Conservation (phyloP, 2,329 filamentous ascomycete genomes). For the Fusarium acutatum region DNA sequence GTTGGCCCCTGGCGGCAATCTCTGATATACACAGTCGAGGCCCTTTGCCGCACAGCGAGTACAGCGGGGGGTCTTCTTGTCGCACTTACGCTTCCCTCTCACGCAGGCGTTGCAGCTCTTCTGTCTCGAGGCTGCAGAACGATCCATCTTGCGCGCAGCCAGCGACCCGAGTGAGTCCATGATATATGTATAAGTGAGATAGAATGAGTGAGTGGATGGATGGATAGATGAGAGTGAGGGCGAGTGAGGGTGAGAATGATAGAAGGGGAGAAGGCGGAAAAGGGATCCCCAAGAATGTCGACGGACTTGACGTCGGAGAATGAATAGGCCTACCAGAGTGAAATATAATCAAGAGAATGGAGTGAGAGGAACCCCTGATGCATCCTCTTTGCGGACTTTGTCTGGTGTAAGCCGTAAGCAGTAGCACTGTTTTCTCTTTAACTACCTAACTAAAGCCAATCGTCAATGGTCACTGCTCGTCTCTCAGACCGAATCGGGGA, state of each 20-base stretch:
- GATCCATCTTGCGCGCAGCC: conserved; percentile 43
- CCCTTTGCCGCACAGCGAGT: conserved; percentile 54
- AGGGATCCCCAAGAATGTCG: neutral
- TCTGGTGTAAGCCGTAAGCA: conserved; percentile 13
- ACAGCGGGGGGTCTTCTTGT: conserved; percentile 55
- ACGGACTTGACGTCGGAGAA: conserved; percentile 29
- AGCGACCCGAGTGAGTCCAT: conserved; percentile 42
- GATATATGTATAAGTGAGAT: conserved; percentile 9
- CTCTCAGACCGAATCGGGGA: conserved; percentile 26
- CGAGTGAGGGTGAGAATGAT: neutral
- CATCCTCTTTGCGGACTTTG: conserved; percentile 9
- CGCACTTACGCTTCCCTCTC: conserved; percentile 57
- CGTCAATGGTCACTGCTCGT: conserved; percentile 6
- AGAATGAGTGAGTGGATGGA: neutral
- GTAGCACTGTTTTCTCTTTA: neutral
- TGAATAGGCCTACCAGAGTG: neutral
- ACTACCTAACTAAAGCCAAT: neutral
- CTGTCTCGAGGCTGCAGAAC: conserved; percentile 55
- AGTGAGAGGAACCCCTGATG: neutral
- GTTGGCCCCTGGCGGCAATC: conserved; percentile 41
- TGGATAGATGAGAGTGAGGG: neutral
- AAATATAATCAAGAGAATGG: neutral
- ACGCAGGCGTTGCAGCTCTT: conserved; percentile 61
- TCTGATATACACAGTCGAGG: conserved; percentile 54
- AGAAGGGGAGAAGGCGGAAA: conserved; percentile 7